Base-by-base conservation (phyloP, 805 yeast species). In the Ogataea saltuana region DNA sequence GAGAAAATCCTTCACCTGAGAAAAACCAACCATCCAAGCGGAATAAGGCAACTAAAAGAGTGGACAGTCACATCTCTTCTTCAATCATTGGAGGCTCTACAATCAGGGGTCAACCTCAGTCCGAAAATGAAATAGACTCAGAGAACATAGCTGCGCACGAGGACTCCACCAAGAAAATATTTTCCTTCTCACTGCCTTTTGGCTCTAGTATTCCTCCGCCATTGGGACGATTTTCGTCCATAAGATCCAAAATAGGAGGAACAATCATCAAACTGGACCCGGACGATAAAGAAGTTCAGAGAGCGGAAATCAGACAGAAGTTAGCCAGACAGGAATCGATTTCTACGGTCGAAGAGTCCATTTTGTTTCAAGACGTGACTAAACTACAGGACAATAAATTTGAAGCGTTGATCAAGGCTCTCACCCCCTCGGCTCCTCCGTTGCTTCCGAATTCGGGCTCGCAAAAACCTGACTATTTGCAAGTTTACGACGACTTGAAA, bases 321-420 rank as follows among this genome's bases (percentile, higher is more conserved):
- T 54, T 79, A 26, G 66, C 69, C 38, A 69, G 84, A 27, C 83
- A 78, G 44, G 78, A 78, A 46, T 71, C 83, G 0, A 72, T 82
- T 21, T 67, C 75, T 31, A 82, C 88, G 0, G 28, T 75, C 4
- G 87, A 84, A 42, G 95, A 88, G 51, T 80, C 81, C 1, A 61
- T 68, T 10, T 65, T 77, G 23, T 87, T 76, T 60, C 70, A 68
- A 40, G 68, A 75, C 43, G 67, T 73, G 32, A 77, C 76, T 35
- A 80, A 81, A 5, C 71, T 79, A 25, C 90, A 81, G 45, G 82
- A 83, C 54, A 80, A 82, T 1, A 72, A 93, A 40, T 61, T 83
- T 16, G 68, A 83, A 19, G 96, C 96, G 0, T 74, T 89, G 39
- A 78, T 76, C 50, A 76, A 79, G 45, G 77, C 87, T 1, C 55